Percentiles rank a stretch among this genome's conserved stretches.
These are phyloP conservation scores for Calamus simplicifolius DNA, from an alignment of 176 grass and related monocot species.

Conservation along the genomic window DNA sequence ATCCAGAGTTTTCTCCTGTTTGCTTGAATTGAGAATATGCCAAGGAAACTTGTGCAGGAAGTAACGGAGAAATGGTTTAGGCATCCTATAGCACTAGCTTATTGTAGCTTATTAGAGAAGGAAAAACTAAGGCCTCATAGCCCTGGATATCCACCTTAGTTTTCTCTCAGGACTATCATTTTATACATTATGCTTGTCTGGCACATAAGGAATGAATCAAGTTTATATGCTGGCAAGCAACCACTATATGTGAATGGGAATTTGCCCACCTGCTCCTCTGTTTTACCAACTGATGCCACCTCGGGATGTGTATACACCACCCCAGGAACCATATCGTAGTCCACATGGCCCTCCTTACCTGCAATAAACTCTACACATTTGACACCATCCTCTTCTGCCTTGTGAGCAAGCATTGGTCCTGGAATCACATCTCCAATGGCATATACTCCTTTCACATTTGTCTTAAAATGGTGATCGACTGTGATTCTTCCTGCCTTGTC, in stretches of 20 bases:
- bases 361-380: conserved; percentile 87
- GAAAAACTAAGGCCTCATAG: too few relatives aligned
- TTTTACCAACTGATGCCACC: conserved; percentile 89
- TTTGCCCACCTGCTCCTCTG: conserved; percentile 85
- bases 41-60: too few relatives aligned
- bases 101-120: too few relatives aligned
- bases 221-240: not conserved
- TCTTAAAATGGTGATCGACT: conserved; percentile 83
- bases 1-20: too few relatives aligned
- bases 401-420: conserved; percentile 99
- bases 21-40: too few relatives aligned
- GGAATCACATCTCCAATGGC: conserved; percentile 87
- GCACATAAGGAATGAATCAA: too few relatives aligned
- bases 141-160: too few relatives aligned
- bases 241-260: conserved; percentile 53
- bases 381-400: conserved; percentile 97
- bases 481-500: conserved; percentile 84
- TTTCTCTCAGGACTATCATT: too few relatives aligned
- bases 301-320: conserved; percentile 97
- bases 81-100: too few relatives aligned
- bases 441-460: conserved; percentile 71
- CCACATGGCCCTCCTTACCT: conserved; percentile 95
- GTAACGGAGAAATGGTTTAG: too few relatives aligned
- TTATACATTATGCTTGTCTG: too few relatives aligned
- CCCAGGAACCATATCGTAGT: conserved; percentile 83